Percentiles rank a stretch among this genome's conserved stretches.
These are phyloP conservation scores for Globisporangium middletonii DNA, from an alignment of 352 stramenopile species.

Conservation along the genomic window DNA sequence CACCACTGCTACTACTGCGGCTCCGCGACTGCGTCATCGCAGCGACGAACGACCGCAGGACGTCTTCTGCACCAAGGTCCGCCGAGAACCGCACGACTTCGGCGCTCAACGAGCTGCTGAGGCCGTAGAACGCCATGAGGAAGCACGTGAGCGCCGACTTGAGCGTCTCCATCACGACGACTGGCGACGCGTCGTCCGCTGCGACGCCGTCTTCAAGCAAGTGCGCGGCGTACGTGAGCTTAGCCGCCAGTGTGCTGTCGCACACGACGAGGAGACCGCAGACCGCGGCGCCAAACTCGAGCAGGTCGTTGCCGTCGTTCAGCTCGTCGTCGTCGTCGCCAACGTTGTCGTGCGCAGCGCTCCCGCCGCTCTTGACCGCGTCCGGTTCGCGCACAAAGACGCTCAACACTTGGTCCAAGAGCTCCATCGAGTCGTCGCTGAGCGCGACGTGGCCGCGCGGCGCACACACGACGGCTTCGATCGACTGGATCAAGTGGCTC, in stretches of 20 bases:
- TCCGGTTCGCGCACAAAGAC: slow-evolving; percentile 57
- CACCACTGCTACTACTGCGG: slow-evolving; percentile 1
- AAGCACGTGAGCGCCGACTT: slow-evolving; percentile 65
- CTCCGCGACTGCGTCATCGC: slow-evolving; percentile 3
- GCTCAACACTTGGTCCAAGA: slow-evolving; percentile 53
- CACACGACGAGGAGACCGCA: slow-evolving; percentile 66
- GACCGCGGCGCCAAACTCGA: slow-evolving; percentile 49
- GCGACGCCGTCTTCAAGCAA: slow-evolving; percentile 20
- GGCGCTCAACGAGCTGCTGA: slow-evolving; percentile 69
- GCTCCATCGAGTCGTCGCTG: slow-evolving; percentile 53
- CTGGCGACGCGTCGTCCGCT: neutral
- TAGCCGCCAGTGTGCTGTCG: slow-evolving; percentile 51
- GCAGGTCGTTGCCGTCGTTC: slow-evolving; percentile 35
- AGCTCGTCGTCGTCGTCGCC: slow-evolving; percentile 33
- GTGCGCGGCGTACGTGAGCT: slow-evolving; percentile 39
- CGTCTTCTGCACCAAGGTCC: slow-evolving; percentile 57
- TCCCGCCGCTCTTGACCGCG: slow-evolving; percentile 10
- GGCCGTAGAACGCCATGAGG: slow-evolving; percentile 80
- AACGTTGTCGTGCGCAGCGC: slow-evolving; percentile 1
- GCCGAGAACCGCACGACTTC: slow-evolving; percentile 70
- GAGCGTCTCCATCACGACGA: slow-evolving; percentile 50
- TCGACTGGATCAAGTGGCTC: slow-evolving; percentile 37
- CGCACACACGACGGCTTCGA: slow-evolving; percentile 39
- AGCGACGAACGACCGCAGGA: slow-evolving; percentile 50
- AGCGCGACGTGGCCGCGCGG: slow-evolving; percentile 15